Evolutionary conservation across 306 rosid genomes (phyloP).

Genomic region (Lagenaria siceraria): DNA sequence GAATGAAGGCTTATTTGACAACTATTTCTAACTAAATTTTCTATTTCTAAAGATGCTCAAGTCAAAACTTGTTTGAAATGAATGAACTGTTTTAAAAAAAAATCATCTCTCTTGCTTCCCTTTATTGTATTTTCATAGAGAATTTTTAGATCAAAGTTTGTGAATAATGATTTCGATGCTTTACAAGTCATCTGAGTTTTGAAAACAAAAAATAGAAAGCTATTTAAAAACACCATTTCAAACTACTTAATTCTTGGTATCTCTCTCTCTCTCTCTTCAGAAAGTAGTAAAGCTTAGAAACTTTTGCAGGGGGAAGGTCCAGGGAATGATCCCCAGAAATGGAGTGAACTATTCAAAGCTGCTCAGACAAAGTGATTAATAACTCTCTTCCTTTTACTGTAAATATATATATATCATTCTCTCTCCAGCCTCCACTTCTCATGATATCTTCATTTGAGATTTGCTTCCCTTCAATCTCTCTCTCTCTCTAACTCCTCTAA

Average conservation of each 20-base stretch:
- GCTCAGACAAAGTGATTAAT: constrained; percentile 16
- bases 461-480: background rate
- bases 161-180: background rate
- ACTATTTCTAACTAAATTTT: background rate
- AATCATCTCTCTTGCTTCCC: background rate
- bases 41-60: background rate
- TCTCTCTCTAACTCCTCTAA: background rate
- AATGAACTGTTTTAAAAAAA: background rate
- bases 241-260: background rate
- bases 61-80: background rate
- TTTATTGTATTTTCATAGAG: background rate
- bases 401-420: background rate
- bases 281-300: background rate
- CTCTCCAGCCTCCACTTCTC: background rate
- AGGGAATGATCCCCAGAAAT: constrained; percentile 53
- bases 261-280: background rate
- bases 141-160: background rate
- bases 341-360: constrained; percentile 57
- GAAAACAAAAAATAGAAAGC: background rate
- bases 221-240: background rate
- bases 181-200: background rate
- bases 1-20: background rate
- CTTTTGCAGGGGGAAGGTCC: constrained; percentile 80
- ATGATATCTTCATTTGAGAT: background rate
- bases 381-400: background rate